These are phyloP conservation scores for Macrophomina tecta DNA, from an alignment of 2,329 filamentous ascomycete species.

Conservation along the genomic window DNA sequence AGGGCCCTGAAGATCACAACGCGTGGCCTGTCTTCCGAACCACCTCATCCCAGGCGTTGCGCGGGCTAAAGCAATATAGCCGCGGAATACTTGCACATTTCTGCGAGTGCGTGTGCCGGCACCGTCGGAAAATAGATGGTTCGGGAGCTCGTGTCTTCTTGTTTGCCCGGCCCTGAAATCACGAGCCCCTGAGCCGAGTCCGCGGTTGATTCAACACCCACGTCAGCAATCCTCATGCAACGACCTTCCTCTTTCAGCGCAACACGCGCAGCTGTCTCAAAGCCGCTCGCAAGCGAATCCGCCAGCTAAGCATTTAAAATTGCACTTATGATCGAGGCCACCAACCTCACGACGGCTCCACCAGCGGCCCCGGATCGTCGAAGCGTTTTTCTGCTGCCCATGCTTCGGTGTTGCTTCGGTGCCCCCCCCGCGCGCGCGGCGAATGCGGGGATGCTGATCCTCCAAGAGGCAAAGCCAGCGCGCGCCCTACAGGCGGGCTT, in stretches of 20 bases:
- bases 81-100: not conserved
- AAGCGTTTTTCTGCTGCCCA: not conserved
- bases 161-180: not conserved
- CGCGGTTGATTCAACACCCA: not conserved
- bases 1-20: not conserved
- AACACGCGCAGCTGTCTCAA: not conserved
- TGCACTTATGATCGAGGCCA: not conserved
- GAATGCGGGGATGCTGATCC: not conserved
- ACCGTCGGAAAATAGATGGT: not conserved
- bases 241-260: not conserved
- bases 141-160: not conserved
- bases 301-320: not conserved
- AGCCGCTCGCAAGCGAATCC: not conserved
- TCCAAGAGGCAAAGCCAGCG: not conserved
- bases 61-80: not conserved
- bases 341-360: not conserved
- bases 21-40: not conserved
- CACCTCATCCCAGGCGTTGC: not conserved
- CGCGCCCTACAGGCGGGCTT: not conserved
- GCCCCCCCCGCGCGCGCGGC: not conserved
- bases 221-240: not conserved
- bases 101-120: not conserved
- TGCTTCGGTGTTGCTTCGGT: not conserved
- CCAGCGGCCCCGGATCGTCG: constrained; percentile 9
- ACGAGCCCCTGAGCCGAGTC: not conserved